phyloP scores from a whole-genome alignment of 2,329 filamentous ascomycete genomes.

The Exophiala viscosa region DNA sequence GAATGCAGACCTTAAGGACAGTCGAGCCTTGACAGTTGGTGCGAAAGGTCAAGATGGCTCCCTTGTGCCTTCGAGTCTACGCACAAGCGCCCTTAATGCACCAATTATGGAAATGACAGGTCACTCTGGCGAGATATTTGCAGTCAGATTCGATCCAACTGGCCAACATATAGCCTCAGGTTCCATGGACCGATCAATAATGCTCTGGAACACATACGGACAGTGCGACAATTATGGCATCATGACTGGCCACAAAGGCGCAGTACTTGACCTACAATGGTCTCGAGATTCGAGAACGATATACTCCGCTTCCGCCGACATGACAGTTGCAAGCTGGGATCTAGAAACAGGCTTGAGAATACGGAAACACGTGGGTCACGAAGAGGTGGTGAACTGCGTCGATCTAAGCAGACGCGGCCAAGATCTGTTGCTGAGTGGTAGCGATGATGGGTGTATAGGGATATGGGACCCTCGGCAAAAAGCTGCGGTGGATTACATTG shows the following conservation, averaged over 20 bases:
- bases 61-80: slow-evolving; percentile 65
- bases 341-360: slow-evolving; percentile 87
- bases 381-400: slow-evolving; percentile 90
- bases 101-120: slow-evolving; percentile 90
- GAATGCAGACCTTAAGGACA: slow-evolving; percentile 53
- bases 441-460: slow-evolving; percentile 88
- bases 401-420: slow-evolving; percentile 87
- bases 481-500: slow-evolving; percentile 78
- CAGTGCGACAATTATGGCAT: slow-evolving; percentile 92
- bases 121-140: slow-evolving; percentile 78
- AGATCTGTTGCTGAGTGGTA: slow-evolving; percentile 83
- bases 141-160: slow-evolving; percentile 82
- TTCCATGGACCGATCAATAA: slow-evolving; percentile 88
- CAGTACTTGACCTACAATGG: slow-evolving; percentile 91
- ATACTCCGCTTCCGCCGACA: slow-evolving; percentile 91
- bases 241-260: slow-evolving; percentile 83
- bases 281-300: slow-evolving; percentile 87
- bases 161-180: slow-evolving; percentile 89
- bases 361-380: slow-evolving; percentile 85
- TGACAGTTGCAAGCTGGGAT: slow-evolving; percentile 92
- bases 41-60: slow-evolving; percentile 53
- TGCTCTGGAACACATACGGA: slow-evolving; percentile 90
- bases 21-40: slow-evolving; percentile 57
- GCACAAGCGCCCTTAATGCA: slow-evolving; percentile 77
- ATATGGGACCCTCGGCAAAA: slow-evolving; percentile 96